Evolutionary conservation across 352 stramenopile genomes (phyloP).

Genomic region (Phytophthora podocarpi): DNA sequence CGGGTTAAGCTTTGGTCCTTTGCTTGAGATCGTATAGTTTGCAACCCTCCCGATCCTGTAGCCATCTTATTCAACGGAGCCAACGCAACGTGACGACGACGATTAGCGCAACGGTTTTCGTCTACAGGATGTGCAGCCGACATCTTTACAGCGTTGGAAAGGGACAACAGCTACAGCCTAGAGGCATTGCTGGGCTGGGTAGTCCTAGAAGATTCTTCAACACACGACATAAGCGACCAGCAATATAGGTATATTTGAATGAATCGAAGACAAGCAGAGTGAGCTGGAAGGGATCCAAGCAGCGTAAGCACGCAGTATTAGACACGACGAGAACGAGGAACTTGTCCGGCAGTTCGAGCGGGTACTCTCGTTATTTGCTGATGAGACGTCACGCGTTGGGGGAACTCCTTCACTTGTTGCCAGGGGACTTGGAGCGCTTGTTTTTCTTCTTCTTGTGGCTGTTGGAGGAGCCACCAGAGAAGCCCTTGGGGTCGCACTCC

Average conservation of each 20-base stretch:
- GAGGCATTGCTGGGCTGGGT: no score
- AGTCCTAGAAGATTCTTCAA: no score
- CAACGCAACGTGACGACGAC: constrained; percentile 17
- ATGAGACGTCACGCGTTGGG: constrained; percentile 7
- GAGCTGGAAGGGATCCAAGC: constrained; percentile 3
- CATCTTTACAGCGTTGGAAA: neutral
- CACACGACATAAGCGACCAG: constrained; percentile 18
- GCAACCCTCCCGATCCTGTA: no score
- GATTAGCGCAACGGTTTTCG: constrained; percentile 25
- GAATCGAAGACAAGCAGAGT: constrained; percentile 21
- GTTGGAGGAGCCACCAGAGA: constrained; percentile 56
- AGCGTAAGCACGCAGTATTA: constrained; percentile 21
- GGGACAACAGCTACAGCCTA: no score
- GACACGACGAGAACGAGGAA: neutral
- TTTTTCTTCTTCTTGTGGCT: constrained; percentile 89
- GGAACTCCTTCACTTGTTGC: constrained; percentile 49
- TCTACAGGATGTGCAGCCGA: constrained; percentile 16
- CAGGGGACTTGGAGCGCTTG: constrained; percentile 84
- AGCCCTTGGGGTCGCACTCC: constrained; percentile 84
- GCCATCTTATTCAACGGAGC: constrained; percentile 15
- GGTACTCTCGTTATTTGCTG: constrained; percentile 5
- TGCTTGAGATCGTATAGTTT: constrained; percentile 25
- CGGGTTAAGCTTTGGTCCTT: constrained; percentile 71
- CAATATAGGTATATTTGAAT: constrained; percentile 38
- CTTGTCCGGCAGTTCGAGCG: neutral